These are phyloP conservation scores for Lactarius psammicola DNA, from an alignment of 768 basidiomycete genomes.

Conservation along the genomic window DNA sequence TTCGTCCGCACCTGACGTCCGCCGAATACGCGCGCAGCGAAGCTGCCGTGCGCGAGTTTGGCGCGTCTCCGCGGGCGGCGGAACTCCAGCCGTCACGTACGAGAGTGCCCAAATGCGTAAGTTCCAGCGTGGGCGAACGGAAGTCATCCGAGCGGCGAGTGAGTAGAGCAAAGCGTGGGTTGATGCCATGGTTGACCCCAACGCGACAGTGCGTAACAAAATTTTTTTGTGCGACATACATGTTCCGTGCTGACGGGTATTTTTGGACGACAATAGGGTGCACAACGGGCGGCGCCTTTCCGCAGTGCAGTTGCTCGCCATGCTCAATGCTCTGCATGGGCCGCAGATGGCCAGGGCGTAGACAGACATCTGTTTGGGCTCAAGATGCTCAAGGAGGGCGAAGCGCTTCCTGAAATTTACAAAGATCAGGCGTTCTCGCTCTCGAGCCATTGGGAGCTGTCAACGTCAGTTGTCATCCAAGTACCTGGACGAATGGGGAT, in stretches of 20 bases:
- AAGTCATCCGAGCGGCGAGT: constrained; percentile 88
- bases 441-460: constrained; percentile 89
- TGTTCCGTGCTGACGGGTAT: background rate
- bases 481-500: constrained; percentile 94
- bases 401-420: constrained; percentile 72
- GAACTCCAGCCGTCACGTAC: constrained; percentile 87
- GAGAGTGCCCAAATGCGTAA: constrained; percentile 94
- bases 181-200: constrained; percentile 77
- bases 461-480: constrained; percentile 84
- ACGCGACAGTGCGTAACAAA: constrained; percentile 43
- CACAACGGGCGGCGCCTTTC: constrained; percentile 65
- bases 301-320: constrained; percentile 74
- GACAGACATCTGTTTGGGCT: constrained; percentile 95
- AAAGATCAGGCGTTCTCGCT: constrained; percentile 63
- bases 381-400: constrained; percentile 75
- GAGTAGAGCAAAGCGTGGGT: constrained; percentile 82
- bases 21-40: constrained; percentile 60
- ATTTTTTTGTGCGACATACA: background rate
- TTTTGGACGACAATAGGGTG: constrained; percentile 46
- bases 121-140: constrained; percentile 87
- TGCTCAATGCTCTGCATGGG: constrained; percentile 84
- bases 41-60: constrained; percentile 61
- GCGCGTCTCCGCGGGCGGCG: constrained; percentile 62
- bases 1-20: constrained; percentile 71
- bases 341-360: constrained; percentile 91